phyloP scores from a whole-genome alignment of 140 eudicot genomes.

The Erigeron philadelphicus region DNA sequence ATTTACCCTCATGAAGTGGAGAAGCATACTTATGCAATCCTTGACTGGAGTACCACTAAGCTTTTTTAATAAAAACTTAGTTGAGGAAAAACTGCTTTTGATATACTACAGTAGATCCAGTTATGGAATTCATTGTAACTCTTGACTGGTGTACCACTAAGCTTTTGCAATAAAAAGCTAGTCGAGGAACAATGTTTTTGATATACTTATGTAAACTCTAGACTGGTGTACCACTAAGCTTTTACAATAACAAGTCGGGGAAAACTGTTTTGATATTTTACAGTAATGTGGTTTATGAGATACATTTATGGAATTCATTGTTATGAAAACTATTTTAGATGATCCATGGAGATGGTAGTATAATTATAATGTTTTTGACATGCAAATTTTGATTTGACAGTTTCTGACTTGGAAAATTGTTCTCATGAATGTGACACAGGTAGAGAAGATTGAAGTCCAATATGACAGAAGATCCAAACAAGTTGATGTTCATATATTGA shows the following conservation, averaged over 20 bases:
- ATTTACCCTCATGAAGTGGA: background rate
- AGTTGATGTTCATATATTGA: constrained; percentile 88
- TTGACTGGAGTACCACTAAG: no score
- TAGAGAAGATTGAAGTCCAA: constrained; percentile 71
- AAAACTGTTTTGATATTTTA: background rate
- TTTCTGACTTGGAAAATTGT: constrained; percentile 1
- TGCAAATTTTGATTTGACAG: background rate
- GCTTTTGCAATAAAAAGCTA: no score
- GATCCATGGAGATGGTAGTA: background rate
- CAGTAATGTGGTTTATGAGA: background rate
- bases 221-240: background rate
- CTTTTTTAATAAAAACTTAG: no score
- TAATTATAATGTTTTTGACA: background rate
- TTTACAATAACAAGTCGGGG: background rate
- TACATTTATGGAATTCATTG: background rate
- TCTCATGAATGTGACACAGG: constrained; percentile 37
- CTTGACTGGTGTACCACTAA: no score
- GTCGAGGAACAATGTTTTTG: no score
- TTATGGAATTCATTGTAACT: no score
- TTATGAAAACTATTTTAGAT: background rate
- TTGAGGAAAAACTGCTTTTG: no score
- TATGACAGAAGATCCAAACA: constrained; percentile 84
- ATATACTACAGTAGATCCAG: no score
- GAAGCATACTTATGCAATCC: background rate
- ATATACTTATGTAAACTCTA: no score